Evolutionary conservation across 2,329 filamentous ascomycete genomes (phyloP), one percentile per base, ranked within the genome.

Genomic region (Cadophora gregata): DNA sequence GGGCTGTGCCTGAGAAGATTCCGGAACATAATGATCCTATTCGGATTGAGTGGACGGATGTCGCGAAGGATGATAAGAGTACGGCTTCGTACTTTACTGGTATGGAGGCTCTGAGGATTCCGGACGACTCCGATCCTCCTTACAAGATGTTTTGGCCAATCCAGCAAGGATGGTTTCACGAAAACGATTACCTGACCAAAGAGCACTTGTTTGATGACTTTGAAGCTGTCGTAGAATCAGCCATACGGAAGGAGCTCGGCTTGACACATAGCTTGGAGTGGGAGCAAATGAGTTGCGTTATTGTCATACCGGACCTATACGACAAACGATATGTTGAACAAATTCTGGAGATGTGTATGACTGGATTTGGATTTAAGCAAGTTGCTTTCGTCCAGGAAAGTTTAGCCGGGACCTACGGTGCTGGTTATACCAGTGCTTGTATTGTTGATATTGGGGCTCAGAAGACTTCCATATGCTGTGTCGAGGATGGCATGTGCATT

Each of bases 381-480:
- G 89, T 97, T 59, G 96, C 92, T 77, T 96, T 99, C 76, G 93
- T 98, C 67, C 96, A 99, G 78, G 96, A 99, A 80, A 97, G 93
- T 75, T 87, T 98, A 76, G 94, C 95, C 0, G 95, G 94, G 3
- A 96, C 93, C 0, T 99, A 97, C 77, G 96, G 96, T 14, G 96
- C 95, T 4, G 96, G 96, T 8, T 97, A 96, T 76, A 96, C 94
- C 0, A 93, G 92, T 69, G 92, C 93, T 24, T 99, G 96, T 74
- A 93, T 99, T 64, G 93, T 99, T 12, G 96, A 99, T 77, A 91
- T 99, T 65, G 96, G 96, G 14, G 95, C 96, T 0, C 93, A 98
- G 77, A 99, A 99, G 84, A 98, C 96, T 1, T 97, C 96, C 0
- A 91, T 99, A 36, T 95, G 94, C 69, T 99, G 96, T 73, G 94